Base-by-base conservation (phyloP, 495 filamentous ascomycete genomes). In the Trichoderma virens region DNA sequence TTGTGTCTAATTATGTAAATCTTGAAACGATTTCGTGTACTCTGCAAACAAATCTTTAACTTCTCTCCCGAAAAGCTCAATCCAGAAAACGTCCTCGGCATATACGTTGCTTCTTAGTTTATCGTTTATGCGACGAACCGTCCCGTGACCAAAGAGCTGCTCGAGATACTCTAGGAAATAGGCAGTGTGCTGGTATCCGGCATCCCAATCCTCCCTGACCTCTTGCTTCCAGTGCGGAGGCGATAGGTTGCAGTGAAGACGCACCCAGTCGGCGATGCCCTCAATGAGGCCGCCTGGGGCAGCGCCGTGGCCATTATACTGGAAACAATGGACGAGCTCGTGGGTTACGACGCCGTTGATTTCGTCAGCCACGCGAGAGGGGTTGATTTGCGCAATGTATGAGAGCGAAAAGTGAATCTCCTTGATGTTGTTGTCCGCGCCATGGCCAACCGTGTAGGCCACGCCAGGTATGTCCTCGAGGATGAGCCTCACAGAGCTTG, bases 301-400 rank as follows among this genome's bases (percentile, higher is more conserved):
- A 4, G 77, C 80, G 0, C 82, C 83, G 2, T 75, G 77, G 1
- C 81, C 88, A 62, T 89, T 85, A 75, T 90, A 91, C 72, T 98
- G 94, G 76, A 89, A 96, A 77, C 93, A 97, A 72, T 98, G 94
- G 13, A 98, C 94, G 66, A 97, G 88, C 76, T 98, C 94, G 73
- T 98, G 94, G 0, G 86, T 85, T 9, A 98, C 69, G 2, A 98
- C 91, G 43, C 94, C 94, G 13, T 80, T 75, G 64, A 98, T 86
- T 76, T 98, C 94, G 35, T 82, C 69, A n/a, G 73, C 59, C 16
- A 73, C 73, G 14, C 78, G 78, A 2, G 74, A 62, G 2, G 79
- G 74, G 64, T 78, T 72, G 63, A 75, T 71, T 16, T 74, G 64
- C 38, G 71, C 67, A 69, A 98, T 87, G 76, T 97, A 97, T 62